phyloP scores from a whole-genome alignment of 805 yeast species.

The Candida tallmaniae region DNA sequence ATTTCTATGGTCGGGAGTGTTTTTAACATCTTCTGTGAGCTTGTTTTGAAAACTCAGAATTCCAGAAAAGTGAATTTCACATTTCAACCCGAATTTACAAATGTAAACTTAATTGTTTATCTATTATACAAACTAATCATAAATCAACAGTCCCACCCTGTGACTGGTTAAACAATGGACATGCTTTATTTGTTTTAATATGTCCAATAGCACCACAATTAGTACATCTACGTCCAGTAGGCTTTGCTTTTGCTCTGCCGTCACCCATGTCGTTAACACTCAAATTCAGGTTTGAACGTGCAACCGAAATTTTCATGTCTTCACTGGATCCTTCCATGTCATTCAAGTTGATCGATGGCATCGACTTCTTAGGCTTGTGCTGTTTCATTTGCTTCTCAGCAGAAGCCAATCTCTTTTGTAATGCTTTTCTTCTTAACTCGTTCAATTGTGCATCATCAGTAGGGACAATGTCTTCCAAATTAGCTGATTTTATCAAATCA shows the following conservation, averaged over 20 bases:
- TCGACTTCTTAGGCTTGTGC: constrained; percentile 27
- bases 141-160: constrained; percentile 1
- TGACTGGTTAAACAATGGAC: constrained; percentile 65
- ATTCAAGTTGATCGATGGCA: not conserved
- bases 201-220: constrained; percentile 96
- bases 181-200: constrained; percentile 83
- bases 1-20: no score
- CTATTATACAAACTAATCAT: no score
- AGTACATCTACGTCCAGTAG: constrained; percentile 79
- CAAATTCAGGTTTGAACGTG: constrained; percentile 42
- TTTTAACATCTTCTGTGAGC: no score
- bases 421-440: constrained; percentile 65
- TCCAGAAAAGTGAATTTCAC: no score
- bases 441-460: constrained; percentile 84
- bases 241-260: constrained; percentile 68
- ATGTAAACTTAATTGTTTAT: no score
- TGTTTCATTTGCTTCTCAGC: constrained; percentile 59
- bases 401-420: constrained; percentile 81
- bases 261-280: constrained; percentile 52
- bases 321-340: constrained; percentile 11
- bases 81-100: no score
- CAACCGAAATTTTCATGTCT: constrained; percentile 32
- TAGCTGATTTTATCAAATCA: constrained; percentile 48
- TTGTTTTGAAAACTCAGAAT: no score
- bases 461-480: constrained; percentile 67